Percentiles rank a stretch among this genome's conserved stretches.
These are phyloP conservation scores for Podospora didyma DNA, from an alignment of 495 filamentous ascomycete genomes.

Conservation along the genomic window DNA sequence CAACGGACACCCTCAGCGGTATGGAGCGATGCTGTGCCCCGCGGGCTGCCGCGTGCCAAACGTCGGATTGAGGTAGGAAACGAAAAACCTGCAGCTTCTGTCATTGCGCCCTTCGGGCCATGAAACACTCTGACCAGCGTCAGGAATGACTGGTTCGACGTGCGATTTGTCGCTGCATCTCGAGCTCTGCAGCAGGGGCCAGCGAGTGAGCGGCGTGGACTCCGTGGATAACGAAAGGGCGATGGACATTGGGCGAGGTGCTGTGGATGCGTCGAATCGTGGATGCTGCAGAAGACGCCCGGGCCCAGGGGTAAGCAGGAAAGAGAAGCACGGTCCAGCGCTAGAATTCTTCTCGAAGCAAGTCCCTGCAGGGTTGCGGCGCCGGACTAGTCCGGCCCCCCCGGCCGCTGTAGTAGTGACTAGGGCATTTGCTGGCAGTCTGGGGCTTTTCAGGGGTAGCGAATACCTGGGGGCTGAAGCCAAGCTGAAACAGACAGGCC, in stretches of 20 bases:
- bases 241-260: neutral
- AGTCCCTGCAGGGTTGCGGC: constrained; percentile 20
- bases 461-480: constrained; percentile 3
- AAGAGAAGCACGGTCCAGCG: constrained; percentile 18
- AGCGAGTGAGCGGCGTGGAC: neutral
- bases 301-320: neutral
- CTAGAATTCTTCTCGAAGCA: constrained; percentile 32
- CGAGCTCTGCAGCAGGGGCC: too few relatives aligned
- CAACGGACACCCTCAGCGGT: too few relatives aligned
- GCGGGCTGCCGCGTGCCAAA: too few relatives aligned
- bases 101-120: too few relatives aligned
- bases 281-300: neutral
- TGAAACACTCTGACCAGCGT: too few relatives aligned
- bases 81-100: too few relatives aligned
- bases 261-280: neutral
- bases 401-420: constrained; percentile 14
- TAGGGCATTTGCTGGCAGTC: neutral
- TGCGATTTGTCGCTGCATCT: too few relatives aligned
- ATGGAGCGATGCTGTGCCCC: too few relatives aligned
- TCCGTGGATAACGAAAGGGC: neutral
- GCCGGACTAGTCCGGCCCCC: constrained; percentile 16
- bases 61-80: too few relatives aligned
- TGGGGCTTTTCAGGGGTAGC: constrained; percentile 12
- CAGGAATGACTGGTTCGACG: too few relatives aligned
- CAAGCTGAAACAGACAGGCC: neutral